Base-by-base conservation (phyloP, 2,329 filamentous ascomycete species). In the Hymenoscyphus albidus region DNA sequence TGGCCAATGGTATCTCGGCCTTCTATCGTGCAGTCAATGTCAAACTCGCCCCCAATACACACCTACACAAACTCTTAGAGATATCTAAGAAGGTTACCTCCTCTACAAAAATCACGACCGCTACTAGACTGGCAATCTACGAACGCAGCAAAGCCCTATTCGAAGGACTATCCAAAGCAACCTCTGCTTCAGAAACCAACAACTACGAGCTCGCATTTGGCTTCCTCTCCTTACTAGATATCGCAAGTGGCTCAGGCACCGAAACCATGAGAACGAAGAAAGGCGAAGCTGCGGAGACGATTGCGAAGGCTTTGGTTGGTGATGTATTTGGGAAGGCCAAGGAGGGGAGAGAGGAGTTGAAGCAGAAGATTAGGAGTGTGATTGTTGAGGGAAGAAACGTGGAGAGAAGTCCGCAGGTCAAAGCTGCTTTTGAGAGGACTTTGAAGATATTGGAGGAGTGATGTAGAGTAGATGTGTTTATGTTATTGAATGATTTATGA, bases 1-100 rank as follows among this genome's bases (percentile, higher is more conserved):
- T 76, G 14, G 72, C 70, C 60, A 71, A 73, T 61, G 74, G 73
- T 3, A 61, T 76, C 51, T 68, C 69, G 18, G 70, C 74, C 13
- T 58, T 76, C 14, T 75, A 75, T 61, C 69, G 70, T 61, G 69
- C 73, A 32, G 67, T 76, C 16, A 76, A 76, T 58, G 64, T 71
- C 42, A 71, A 71, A 39, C 31, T 64, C 12, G 38, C 62, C 69
- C 5, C 72, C 12, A 61, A 71, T 2, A 62, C 58, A 3, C 71
- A 75, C 58, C 65, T 76, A 12, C 62, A 71, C 10, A 62, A 69
- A 22, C 68, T 76, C 9, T 40, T 76, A 3, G 64, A 72, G 32
- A 61, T 70, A 9, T 48, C 71, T 2, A 67, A 67, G 31, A 68
- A 65, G n/a, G 63, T 72, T 14, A 61, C 72, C 9, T 54, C 58